Conservation (phyloP, 1,284 basidiomycete species). For the Pterula multifida region DNA sequence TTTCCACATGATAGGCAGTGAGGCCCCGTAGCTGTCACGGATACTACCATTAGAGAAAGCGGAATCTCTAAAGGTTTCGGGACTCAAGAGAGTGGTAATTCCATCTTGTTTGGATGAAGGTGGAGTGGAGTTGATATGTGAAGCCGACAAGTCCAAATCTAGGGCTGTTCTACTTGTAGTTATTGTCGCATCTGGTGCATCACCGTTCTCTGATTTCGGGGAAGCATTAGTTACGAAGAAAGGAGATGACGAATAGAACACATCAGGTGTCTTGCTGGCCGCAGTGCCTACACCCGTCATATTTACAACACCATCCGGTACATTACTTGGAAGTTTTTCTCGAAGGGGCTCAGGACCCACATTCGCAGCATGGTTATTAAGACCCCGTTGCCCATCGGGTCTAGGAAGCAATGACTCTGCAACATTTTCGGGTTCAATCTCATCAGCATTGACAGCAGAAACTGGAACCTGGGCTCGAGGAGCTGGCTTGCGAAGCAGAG, state of each 20-base stretch:
- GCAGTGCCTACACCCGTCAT: slow-evolving; percentile 53
- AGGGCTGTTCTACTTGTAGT: background rate
- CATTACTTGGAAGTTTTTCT: slow-evolving; percentile 35
- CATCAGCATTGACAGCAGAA: slow-evolving; percentile 34
- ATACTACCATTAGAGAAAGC: slow-evolving; percentile 32
- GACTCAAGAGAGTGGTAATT: slow-evolving; percentile 22
- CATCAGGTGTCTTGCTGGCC: slow-evolving; percentile 16
- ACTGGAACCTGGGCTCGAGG: slow-evolving; percentile 51
- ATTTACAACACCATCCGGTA: slow-evolving; percentile 37
- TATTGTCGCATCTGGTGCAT: slow-evolving; percentile 6
- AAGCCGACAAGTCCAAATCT: background rate
- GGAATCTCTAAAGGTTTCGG: slow-evolving; percentile 42
- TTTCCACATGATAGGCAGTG: slow-evolving; percentile 38
- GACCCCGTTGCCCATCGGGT: background rate
- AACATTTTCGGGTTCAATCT: slow-evolving; percentile 21
- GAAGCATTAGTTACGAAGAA: slow-evolving; percentile 11
- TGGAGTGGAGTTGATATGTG: background rate
- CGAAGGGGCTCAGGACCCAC: slow-evolving; percentile 19
- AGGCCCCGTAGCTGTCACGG: background rate
- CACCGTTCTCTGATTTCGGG: slow-evolving; percentile 5
- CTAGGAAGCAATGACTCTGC: background rate
- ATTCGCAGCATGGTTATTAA: background rate
- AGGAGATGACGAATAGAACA: slow-evolving; percentile 21
- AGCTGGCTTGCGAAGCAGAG: slow-evolving; percentile 39
- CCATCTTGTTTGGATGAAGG: background rate